phyloP scores from a whole-genome alignment of 1,139 yeast species.

The Yarrowia galli region DNA sequence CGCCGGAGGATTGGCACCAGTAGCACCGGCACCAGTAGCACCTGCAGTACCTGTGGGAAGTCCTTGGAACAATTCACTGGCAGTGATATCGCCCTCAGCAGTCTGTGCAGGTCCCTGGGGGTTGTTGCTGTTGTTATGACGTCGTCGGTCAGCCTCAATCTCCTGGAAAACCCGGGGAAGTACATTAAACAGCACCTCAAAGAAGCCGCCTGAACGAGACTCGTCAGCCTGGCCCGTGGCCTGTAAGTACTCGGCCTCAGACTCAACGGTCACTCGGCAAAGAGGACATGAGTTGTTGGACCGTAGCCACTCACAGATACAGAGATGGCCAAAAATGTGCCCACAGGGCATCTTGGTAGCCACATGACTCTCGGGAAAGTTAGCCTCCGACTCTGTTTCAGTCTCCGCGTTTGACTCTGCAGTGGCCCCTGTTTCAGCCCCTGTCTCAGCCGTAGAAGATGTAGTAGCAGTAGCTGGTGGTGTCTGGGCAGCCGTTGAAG shows the following conservation, averaged over 20 bases:
- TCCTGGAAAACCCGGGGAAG: constrained; percentile 40
- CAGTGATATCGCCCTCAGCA: not conserved
- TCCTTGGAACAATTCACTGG: not conserved
- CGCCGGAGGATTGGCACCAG: not conserved
- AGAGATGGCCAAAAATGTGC: constrained; percentile 76
- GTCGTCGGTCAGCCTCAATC: constrained; percentile 24
- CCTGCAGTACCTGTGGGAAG: not conserved
- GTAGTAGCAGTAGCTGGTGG: not conserved
- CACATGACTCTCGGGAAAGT: constrained; percentile 54
- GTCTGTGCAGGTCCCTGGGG: not conserved
- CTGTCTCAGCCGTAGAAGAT: constrained; percentile 2
- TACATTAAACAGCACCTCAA: constrained; percentile 42
- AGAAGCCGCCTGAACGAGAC: constrained; percentile 38
- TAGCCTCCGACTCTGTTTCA: constrained; percentile 9
- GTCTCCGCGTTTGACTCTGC: not conserved
- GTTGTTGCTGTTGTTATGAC: constrained; percentile 3
- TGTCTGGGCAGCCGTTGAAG: too few relatives aligned
- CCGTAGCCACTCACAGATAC: constrained; percentile 78
- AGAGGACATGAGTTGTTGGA: constrained; percentile 77
- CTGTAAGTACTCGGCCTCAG: constrained; percentile 45
- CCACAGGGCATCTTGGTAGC: constrained; percentile 82
- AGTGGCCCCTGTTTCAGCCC: not conserved
- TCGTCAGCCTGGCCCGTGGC: constrained; percentile 34
- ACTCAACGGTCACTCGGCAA: constrained; percentile 67
- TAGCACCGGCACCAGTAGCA: not conserved